These are phyloP conservation scores for Cystobasidium tubakii DNA, from an alignment of 768 basidiomycete species.

Conservation along the genomic window DNA sequence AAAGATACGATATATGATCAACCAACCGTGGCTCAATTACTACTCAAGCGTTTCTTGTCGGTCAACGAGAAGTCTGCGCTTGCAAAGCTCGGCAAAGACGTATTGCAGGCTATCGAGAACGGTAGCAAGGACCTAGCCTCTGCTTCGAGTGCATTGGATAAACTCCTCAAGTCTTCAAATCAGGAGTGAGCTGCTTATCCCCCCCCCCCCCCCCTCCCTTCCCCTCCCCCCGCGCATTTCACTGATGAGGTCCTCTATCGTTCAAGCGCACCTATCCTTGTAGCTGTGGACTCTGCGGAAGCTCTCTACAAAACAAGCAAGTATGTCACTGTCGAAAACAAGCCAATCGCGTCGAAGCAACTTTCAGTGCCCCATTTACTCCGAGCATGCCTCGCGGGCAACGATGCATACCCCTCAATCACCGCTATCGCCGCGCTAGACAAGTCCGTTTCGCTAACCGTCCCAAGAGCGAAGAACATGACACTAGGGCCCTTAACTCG, in stretches of 20 bases:
- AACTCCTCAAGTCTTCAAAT: not conserved
- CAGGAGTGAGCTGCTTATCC: not conserved
- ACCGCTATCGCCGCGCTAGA: not conserved
- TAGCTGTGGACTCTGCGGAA: conserved; percentile 35
- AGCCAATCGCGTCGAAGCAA: not conserved
- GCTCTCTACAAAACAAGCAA: conserved; percentile 13
- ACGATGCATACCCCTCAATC: not conserved
- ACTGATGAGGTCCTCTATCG: not conserved
- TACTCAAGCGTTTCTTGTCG: not conserved
- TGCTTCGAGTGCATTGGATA: not conserved
- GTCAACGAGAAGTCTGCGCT: not conserved
- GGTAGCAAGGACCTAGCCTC: not conserved
- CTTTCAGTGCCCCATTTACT: conserved; percentile 11
- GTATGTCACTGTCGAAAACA: not conserved
- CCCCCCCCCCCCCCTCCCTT: not conserved
- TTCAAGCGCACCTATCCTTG: conserved; percentile 27
- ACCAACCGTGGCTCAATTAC: conserved; percentile 13
- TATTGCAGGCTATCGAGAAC: not conserved
- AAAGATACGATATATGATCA: conserved; percentile 15
- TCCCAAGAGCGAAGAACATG: not conserved
- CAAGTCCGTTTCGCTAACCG: not conserved
- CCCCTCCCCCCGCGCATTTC: no score
- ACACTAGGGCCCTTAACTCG: not conserved
- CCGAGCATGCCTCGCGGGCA: not conserved
- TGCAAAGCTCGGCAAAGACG: not conserved